Evolutionary conservation across 495 filamentous ascomycete species (phyloP).

Genomic region (Aspergillus sclerotiicarbonarius): DNA sequence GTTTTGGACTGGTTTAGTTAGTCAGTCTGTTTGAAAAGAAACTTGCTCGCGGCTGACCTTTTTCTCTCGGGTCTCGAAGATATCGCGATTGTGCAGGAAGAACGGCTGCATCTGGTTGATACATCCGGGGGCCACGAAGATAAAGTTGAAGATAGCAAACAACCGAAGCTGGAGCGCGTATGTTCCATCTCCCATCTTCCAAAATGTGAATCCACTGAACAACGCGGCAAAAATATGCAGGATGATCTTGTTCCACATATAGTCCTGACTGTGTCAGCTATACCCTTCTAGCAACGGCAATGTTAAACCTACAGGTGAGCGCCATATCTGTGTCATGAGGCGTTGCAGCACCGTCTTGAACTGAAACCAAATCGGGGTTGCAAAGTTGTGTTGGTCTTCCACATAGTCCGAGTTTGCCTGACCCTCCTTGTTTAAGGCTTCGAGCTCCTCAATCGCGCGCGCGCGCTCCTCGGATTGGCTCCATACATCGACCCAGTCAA

Average conservation of each 20-base stretch:
- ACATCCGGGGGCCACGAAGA: constrained; percentile 71
- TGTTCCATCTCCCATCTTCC: constrained; percentile 42
- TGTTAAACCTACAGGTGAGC: constrained; percentile 70
- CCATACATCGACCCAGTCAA: constrained; percentile 52
- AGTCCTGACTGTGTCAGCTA: constrained; percentile 28
- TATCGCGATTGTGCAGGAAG: constrained; percentile 75
- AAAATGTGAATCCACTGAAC: constrained; percentile 48
- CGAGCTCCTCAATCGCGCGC: constrained; percentile 61
- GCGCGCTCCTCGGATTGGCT: constrained; percentile 56
- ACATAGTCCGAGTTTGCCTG: constrained; percentile 37
- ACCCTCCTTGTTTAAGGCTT: constrained; percentile 51
- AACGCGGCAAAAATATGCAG: constrained; percentile 40
- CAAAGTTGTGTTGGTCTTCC: constrained; percentile 50
- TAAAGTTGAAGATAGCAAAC: constrained; percentile 69
- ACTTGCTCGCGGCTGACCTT: constrained; percentile 68
- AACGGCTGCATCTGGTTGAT: constrained; percentile 88
- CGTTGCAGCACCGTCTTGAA: constrained; percentile 51
- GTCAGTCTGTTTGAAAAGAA: constrained; percentile 53
- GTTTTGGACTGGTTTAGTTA: constrained; percentile 59
- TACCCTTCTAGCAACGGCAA: constrained; percentile 32
- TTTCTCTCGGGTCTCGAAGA: constrained; percentile 68
- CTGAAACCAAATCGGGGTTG: constrained; percentile 44
- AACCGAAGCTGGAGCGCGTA: constrained; percentile 37
- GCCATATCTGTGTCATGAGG: constrained; percentile 85
- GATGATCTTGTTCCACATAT: constrained; percentile 44